A percentile compares a stretch with the other conserved stretches of the same genome.
Conservation (phyloP, 352 stramenopile genomes). For the Chrysophaeum taylorii region DNA sequence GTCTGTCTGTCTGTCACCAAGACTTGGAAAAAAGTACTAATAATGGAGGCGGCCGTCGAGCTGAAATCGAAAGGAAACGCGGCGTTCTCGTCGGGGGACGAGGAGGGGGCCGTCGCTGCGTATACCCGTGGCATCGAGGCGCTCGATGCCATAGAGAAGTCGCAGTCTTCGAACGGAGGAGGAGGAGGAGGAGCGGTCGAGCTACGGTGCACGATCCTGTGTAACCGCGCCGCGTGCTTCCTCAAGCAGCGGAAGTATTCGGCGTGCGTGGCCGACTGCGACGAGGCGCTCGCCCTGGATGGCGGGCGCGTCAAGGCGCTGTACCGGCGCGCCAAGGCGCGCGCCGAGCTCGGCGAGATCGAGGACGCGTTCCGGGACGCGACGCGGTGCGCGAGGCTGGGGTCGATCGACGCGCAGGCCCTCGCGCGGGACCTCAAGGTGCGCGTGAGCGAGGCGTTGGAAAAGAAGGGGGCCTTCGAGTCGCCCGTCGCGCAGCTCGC, state of each 20-base stretch:
- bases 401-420: background rate
- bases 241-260: background rate
- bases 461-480: background rate
- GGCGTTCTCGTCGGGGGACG: too few relatives aligned
- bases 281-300: background rate
- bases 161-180: too few relatives aligned
- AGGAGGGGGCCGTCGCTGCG: too few relatives aligned
- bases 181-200: too few relatives aligned
- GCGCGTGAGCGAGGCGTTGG: background rate
- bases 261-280: background rate
- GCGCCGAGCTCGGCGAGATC: background rate
- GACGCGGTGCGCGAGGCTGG: background rate
- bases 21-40: too few relatives aligned
- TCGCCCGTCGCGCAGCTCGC: background rate
- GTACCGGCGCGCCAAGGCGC: background rate
- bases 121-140: too few relatives aligned
- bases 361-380: constrained; percentile 4
- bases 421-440: constrained; percentile 8
- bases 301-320: background rate
- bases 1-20: too few relatives aligned
- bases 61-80: too few relatives aligned
- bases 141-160: too few relatives aligned
- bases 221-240: background rate
- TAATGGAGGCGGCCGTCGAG: too few relatives aligned
- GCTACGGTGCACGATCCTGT: background rate